phyloP scores from a whole-genome alignment of 2,329 filamentous ascomycete species.

The Eutypa lata region DNA sequence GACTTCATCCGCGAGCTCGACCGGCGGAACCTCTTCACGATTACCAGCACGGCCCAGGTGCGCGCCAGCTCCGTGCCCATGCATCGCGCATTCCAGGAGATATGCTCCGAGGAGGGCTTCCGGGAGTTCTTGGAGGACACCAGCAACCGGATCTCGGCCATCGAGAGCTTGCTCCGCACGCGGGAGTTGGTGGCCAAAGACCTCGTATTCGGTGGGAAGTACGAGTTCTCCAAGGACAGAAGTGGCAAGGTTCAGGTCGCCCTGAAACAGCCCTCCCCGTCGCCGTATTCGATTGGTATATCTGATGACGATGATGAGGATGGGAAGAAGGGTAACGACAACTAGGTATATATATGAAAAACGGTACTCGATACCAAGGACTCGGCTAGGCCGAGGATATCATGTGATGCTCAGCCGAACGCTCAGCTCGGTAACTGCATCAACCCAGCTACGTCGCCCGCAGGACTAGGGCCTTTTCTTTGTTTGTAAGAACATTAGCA shows the following conservation, averaged over 20 bases:
- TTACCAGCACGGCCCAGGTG: constrained; percentile 82
- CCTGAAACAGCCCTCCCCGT: constrained; percentile 31
- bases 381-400: neutral
- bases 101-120: constrained; percentile 75
- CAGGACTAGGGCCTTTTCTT: too few species aligned
- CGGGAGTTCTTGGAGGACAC: constrained; percentile 79
- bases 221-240: constrained; percentile 52
- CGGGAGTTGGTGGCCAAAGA: constrained; percentile 95
- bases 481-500: too few species aligned
- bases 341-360: neutral
- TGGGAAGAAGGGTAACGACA: constrained; percentile 7
- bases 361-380: neutral
- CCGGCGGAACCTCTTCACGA: constrained; percentile 91
- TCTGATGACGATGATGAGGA: constrained; percentile 31
- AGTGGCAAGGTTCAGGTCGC: constrained; percentile 36
- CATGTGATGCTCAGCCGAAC: neutral
- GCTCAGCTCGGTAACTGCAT: too few species aligned
- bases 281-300: constrained; percentile 24
- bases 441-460: too few species aligned
- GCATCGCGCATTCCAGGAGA: constrained; percentile 85
- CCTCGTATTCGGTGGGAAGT: constrained; percentile 79
- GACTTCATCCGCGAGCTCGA: constrained; percentile 95
- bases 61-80: constrained; percentile 94
- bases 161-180: constrained; percentile 91
- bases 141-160: constrained; percentile 80